phyloP scores from a whole-genome alignment of 345 rosid species.

The Hypericum androsaemum region DNA sequence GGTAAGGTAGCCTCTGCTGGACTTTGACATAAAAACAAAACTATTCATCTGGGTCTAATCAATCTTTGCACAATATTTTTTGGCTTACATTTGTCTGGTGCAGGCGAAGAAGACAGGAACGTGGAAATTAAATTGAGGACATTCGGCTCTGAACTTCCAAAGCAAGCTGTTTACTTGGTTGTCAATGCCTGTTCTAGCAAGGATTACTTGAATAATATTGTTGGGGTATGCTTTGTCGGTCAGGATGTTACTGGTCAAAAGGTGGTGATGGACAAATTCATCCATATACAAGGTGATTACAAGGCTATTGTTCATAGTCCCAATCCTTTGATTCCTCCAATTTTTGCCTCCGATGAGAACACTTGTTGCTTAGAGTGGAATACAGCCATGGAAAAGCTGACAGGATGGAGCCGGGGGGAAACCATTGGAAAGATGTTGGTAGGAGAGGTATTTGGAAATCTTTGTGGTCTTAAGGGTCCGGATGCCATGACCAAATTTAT shows the following conservation, averaged over 20 bases:
- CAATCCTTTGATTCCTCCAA: slow-evolving; percentile 89
- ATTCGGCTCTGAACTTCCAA: slow-evolving; percentile 42
- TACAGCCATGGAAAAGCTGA: slow-evolving; percentile 93
- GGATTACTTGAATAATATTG: slow-evolving; percentile 76
- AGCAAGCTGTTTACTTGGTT: slow-evolving; percentile 68
- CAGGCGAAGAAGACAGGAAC: slow-evolving; percentile 87
- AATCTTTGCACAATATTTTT: not conserved
- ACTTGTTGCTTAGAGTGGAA: slow-evolving; percentile 95
- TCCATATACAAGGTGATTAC: slow-evolving; percentile 86
- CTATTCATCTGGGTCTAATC: too few species aligned
- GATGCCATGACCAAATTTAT: slow-evolving; percentile 83
- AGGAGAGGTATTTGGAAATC: slow-evolving; percentile 86
- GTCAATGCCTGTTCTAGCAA: slow-evolving; percentile 94
- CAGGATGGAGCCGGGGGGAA: slow-evolving; percentile 61
- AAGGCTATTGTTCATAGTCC: slow-evolving; percentile 89
- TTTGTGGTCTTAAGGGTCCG: slow-evolving; percentile 79
- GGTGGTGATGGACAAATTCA: slow-evolving; percentile 89
- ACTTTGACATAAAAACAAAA: too few species aligned
- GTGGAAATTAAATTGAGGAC: slow-evolving; percentile 87
- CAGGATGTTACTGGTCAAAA: slow-evolving; percentile 91
- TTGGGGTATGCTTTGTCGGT: slow-evolving; percentile 92
- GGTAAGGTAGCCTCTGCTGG: too few species aligned
- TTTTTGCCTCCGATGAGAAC: slow-evolving; percentile 88
- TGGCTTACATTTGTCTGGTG: slow-evolving; percentile 12
- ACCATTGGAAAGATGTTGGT: slow-evolving; percentile 80